Evolutionary conservation across 805 yeast genomes (phyloP), one percentile per base, ranked within the genome.

Genomic region (Suhomyces canberraensis): DNA sequence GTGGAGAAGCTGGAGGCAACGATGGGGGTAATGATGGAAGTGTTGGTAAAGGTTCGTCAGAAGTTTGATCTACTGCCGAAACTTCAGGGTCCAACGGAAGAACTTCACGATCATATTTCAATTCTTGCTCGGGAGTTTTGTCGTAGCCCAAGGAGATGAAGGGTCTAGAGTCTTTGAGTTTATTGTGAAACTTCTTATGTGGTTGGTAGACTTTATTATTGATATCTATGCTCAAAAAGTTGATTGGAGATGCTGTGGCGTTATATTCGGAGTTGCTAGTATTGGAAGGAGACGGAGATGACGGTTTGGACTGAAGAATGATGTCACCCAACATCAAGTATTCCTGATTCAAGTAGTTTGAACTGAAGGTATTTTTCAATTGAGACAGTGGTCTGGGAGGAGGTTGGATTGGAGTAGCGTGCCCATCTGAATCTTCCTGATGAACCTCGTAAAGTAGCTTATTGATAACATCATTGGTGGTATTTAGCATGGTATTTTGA

Each of bases 281-380:
- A 31, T 37, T 62, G 60, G 51, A 70, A 29, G 59, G 69, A 56
- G 54, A 52, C 26, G 56, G 80, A 56, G 50, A 66, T 33, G 60
- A 47, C 36, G 64, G 72, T 48, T 55, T 75, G 53, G 66, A 59
- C 27, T 61, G 58, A 17, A 60, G 44, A 5, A 76, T 44, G 4
- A 68, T 71, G 50, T 76, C 78, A 5, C 76, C 74, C 48, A 76
- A 63, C 64, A 66, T 65, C 31, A 73, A 57, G 50, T 76, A 76
- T 43, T 73, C 76, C 41, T 73, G 73, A 50, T 74, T 74, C 41
- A 70, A 61, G 36, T 71, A 71, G 47, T 66, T 72, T 11, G 76
- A 70, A 47, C 56, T 60, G 53, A 69, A 65, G 33, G 28, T 21
- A 8, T 8, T 24, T 9, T 24, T 8, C 11, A 24, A 9, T 24